Base-by-base conservation (phyloP, 2,329 filamentous ascomycete genomes). In the Pseudogymnoascus sp. region DNA sequence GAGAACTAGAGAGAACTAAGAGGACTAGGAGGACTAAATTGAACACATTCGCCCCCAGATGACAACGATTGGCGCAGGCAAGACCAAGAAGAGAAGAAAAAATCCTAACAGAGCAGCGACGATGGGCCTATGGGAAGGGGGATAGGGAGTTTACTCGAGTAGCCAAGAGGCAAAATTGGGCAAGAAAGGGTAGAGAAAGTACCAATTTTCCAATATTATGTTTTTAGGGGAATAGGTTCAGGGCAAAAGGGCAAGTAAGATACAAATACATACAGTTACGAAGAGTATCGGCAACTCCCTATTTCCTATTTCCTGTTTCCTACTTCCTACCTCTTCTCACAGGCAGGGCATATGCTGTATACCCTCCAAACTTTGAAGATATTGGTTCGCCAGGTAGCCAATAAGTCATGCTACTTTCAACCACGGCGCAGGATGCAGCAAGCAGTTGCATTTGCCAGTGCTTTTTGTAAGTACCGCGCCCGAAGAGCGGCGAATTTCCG, bases 401-500 rank as follows among this genome's bases (percentile, higher is more conserved):
- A n/a, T 56, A 56, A 56, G 50, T 56, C 50, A 34, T 34, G 28
- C 50, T 56, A 56, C 46, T 53, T 53, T 53, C 23, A 53, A 53
- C 46, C 46, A 53, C 42, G 42, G 5, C 42, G 42, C 21, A n/a
- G 25, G 6, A 28, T 5, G 25, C 25, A 28, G 25, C 6, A 21
- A 28, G 25, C 25, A 28, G 25, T 28, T 28, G 25, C 25, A 28
- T 5, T 28, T 28, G 25, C 5, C 25, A 28, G 25, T 28, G 5
- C 5, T 28, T 6, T 5, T 28, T 28, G 25, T 31, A 31, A 56
- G 46, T 56, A 56, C 46, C 25, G n/a, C 10, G 25, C n/a, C 8
- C 28, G 18, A 12, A 18, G 25, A 34, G 50, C 50, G 50, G 50
- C 50, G 50, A 56, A 56, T 56, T 56, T 56, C 50, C 50, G 50